Evolutionary conservation across 2,329 filamentous ascomycete genomes (phyloP).

Genomic region (Colletotrichum trifolii): DNA sequence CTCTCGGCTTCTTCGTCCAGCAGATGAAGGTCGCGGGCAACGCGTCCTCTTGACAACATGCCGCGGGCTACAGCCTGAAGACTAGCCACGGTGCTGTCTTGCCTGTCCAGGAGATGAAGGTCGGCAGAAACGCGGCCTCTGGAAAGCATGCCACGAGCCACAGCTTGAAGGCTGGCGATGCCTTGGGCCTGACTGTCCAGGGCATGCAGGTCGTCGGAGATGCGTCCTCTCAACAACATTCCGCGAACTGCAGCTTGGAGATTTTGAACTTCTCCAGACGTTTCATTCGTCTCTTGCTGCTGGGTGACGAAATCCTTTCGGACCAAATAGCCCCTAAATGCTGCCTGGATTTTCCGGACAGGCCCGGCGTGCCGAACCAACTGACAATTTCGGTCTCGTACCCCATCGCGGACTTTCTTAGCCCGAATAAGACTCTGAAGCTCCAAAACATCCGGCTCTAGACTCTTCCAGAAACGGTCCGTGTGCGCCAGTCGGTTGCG

Average conservation of each 20-base stretch:
- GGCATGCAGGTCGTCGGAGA: conserved; percentile 63
- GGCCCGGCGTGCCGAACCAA: conserved; percentile 72
- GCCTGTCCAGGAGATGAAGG: conserved; percentile 61
- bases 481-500: conserved; percentile 71
- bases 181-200: conserved; percentile 63
- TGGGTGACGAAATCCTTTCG: conserved; percentile 68
- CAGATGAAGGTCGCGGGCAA: conserved; percentile 63
- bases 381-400: conserved; percentile 66
- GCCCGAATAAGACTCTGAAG: conserved; percentile 86
- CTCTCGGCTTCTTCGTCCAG: conserved; percentile 62
- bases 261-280: conserved; percentile 62
- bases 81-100: conserved; percentile 62
- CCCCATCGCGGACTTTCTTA: conserved; percentile 69
- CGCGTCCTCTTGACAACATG: conserved; percentile 68
- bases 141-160: conserved; percentile 73
- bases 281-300: conserved; percentile 64
- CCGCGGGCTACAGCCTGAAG: conserved; percentile 78
- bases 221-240: conserved; percentile 68
- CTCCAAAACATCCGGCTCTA: conserved; percentile 78
- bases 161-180: conserved; percentile 72
- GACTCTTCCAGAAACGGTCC: conserved; percentile 75
- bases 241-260: conserved; percentile 78
- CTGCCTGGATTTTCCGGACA: conserved; percentile 73
- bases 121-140: conserved; percentile 67
- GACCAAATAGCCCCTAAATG: conserved; percentile 74